phyloP scores from a whole-genome alignment of 164 flowering plant genomes.

The Stephania cephalantha region DNA sequence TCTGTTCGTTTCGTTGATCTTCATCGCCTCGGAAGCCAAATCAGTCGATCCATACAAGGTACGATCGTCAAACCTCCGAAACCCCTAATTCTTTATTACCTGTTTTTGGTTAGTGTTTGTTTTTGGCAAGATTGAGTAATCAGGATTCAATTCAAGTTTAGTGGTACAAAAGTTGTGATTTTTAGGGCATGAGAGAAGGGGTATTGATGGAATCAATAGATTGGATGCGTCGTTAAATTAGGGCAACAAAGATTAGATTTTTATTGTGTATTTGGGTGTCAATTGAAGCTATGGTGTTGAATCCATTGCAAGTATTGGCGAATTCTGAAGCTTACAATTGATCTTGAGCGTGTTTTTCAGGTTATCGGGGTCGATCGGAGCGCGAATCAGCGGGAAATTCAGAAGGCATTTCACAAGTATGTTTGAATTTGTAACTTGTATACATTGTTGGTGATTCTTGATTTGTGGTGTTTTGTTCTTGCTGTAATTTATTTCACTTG shows the following conservation, averaged over 20 bases:
- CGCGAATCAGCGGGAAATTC: conserved; percentile 86
- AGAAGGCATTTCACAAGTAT: conserved; percentile 96
- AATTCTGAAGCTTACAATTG: not conserved
- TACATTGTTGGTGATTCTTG: not conserved
- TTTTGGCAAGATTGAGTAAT: not conserved
- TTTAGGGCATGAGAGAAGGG: not conserved
- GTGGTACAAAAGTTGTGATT: no score
- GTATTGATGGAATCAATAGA: not conserved
- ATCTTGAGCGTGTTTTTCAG: conserved; percentile 28
- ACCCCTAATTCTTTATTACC: not conserved
- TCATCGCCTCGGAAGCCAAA: conserved; percentile 32
- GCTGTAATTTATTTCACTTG: not conserved
- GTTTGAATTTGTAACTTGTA: conserved; percentile 8
- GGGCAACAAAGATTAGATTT: not conserved
- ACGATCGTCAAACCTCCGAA: not conserved
- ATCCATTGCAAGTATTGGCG: not conserved
- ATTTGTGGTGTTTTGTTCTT: not conserved
- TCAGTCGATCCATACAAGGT: conserved; percentile 63
- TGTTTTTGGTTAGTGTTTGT: not conserved
- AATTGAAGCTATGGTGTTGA: no score
- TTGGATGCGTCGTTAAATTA: not conserved
- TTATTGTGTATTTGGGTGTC: not conserved
- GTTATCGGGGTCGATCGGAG: conserved; percentile 75
- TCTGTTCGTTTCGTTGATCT: conserved; percentile 17
- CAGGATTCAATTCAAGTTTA: not conserved